Evolutionary conservation across 106 monocot genomes (phyloP), one percentile per base, ranked within the genome.

Genomic region (Phalaenopsis aphrodite): DNA sequence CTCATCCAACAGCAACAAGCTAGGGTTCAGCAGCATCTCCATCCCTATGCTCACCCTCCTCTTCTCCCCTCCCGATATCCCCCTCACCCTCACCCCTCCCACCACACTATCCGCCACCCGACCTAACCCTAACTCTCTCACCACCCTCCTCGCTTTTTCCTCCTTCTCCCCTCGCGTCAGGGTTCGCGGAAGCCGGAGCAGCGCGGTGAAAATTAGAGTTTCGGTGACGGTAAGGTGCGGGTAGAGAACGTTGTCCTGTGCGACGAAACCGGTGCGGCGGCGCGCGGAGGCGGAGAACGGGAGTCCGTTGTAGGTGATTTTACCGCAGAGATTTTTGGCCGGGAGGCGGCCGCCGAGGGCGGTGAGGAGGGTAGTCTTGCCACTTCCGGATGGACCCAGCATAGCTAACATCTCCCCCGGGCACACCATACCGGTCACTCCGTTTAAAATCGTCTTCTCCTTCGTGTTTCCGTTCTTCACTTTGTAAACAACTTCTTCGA

Each of bases 361-460:
- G 5, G 79, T 87, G 19, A 93, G 86, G 78, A 93, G 88, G 64
- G 93, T 93, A 11, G 93, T 90, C 81, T 93, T 93, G 17, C 93
- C 90, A 76, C 90, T 90, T 17, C 93, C 93, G 4, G 88, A 90
- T 4, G 93, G 93, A 24, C 93, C 93, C 7, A 93, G 81, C 88
- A 93, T 85, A 36, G 87, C 93, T 23, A 93, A 81, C 64, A 93
- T 88, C 82, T 93, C 93, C 11, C 93, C 90, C 0, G 90, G 88
- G 41, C 56, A 30, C 7, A 90, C 93, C 42, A 80, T 38, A 10
- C 93, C 93, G 5, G 88, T 81, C 11, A 93, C 52, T 0, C 86
- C 86, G 6, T 87, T 88, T 12, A 93, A 84, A 69, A 93, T 90
- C 8, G 78, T 81, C 55, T 85, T 87, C 77, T 86, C 87, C 12